These are phyloP conservation scores for Sideroxylon spinosum DNA, from an alignment of 179 eudicot species.

Conservation along the genomic window DNA sequence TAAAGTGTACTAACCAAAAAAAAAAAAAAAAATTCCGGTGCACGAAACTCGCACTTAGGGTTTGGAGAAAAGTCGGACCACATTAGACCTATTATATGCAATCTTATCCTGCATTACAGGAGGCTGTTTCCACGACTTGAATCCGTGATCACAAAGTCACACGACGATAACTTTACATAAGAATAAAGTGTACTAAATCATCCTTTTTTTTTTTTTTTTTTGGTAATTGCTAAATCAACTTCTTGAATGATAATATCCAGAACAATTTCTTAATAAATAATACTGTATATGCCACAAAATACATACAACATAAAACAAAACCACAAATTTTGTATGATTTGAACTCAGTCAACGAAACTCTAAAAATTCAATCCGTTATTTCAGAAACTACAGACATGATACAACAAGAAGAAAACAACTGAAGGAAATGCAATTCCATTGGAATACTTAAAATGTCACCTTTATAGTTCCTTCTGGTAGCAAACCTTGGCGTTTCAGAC, in stretches of 20 bases:
- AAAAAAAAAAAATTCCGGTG: no score
- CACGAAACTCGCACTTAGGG: no score
- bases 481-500: constrained; percentile 53
- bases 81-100: no score
- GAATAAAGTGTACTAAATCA: no score
- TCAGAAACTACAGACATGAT: not conserved
- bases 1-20: no score
- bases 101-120: no score
- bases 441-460: constrained; percentile 34
- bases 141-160: no score
- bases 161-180: no score
- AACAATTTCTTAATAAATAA: not conserved
- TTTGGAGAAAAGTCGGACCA: no score
- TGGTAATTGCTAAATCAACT: constrained; percentile 16
- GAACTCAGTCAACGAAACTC: not conserved
- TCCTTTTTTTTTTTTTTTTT: no score
- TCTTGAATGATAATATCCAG: not conserved
- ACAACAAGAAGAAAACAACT: not conserved
- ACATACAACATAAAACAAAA: no score
- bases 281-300: not conserved
- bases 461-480: constrained; percentile 72
- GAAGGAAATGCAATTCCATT: not conserved
- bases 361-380: not conserved
- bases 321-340: not conserved
- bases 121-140: no score